Percentiles rank a stretch among this genome's conserved stretches.
Evolutionary conservation across 805 yeast species (phyloP).

Genomic region (Yarrowia sp.): DNA sequence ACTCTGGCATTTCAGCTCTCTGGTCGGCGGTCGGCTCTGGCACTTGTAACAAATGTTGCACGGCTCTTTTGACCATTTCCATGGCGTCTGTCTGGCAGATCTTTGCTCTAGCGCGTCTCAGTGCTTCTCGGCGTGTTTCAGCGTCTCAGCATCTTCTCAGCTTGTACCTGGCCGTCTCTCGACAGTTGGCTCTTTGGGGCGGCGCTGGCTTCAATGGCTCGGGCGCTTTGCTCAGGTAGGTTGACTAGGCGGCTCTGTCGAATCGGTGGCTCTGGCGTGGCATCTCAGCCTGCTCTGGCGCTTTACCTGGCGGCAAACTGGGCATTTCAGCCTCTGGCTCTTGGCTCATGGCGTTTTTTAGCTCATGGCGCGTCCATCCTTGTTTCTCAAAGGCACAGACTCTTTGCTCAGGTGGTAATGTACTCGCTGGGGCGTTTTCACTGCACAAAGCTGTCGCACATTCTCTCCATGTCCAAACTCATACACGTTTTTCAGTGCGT

Average conservation of each 20-base stretch:
- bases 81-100: constrained; percentile 26
- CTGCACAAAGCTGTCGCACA: constrained; percentile 15
- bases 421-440: constrained; percentile 32
- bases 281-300: neutral
- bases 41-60: neutral
- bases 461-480: constrained; percentile 2
- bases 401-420: constrained; percentile 22
- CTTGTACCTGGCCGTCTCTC: constrained; percentile 32
- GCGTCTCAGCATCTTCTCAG: constrained; percentile 24
- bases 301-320: constrained; percentile 15
- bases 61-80: constrained; percentile 15
- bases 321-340: neutral
- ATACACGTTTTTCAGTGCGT: constrained; percentile 16
- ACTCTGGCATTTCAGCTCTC: neutral
- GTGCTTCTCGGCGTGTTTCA: neutral
- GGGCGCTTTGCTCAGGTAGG: constrained; percentile 35
- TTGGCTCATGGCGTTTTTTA: constrained; percentile 21
- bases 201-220: constrained; percentile 31
- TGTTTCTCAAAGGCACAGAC: constrained; percentile 21
- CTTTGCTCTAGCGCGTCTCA: constrained; percentile 30
- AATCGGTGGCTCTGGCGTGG: constrained; percentile 11
- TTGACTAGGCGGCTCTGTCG: constrained; percentile 28
- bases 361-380: constrained; percentile 23
- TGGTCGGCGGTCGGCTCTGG: too few species aligned
- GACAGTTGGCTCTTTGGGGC: constrained; percentile 32